phyloP scores from a whole-genome alignment of 2,329 filamentous ascomycete genomes.

The Akanthomyces dipterigenus region DNA sequence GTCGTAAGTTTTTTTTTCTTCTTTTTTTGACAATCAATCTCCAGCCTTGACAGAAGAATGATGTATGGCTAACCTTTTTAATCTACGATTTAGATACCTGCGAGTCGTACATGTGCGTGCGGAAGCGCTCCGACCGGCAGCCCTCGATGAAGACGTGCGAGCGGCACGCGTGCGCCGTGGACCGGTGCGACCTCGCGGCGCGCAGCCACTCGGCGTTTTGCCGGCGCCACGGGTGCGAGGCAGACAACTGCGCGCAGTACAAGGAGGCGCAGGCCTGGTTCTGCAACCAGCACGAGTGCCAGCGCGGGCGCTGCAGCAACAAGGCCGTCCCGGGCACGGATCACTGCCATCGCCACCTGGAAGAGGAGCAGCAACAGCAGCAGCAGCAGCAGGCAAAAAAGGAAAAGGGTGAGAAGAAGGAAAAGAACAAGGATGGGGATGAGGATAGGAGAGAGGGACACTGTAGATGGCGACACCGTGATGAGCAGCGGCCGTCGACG shows the following conservation, averaged over 20 bases:
- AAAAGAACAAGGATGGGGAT: neutral
- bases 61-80: too few relatives aligned
- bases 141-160: slow-evolving; percentile 5
- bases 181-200: neutral
- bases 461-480: too few relatives aligned
- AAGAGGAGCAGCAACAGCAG: neutral
- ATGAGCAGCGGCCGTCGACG: too few relatives aligned
- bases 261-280: slow-evolving; percentile 1
- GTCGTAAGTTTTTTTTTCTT: neutral
- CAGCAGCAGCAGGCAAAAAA: neutral
- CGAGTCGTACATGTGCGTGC: neutral
- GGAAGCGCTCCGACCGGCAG: neutral
- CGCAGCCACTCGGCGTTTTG: neutral
- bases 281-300: slow-evolving; percentile 10
- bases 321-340: neutral
- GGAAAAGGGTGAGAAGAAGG: neutral
- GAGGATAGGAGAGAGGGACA: too few relatives aligned
- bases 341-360: neutral
- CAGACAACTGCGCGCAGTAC: slow-evolving; percentile 7
- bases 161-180: slow-evolving; percentile 6
- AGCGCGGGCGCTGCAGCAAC: neutral
- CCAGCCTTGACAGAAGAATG: neutral
- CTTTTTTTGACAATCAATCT: neutral
- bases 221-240: slow-evolving; percentile 3
- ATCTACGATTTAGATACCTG: slow-evolving; percentile 10